phyloP scores from a whole-genome alignment of 1,139 yeast genomes.

The Yamadazyma epiphylla region DNA sequence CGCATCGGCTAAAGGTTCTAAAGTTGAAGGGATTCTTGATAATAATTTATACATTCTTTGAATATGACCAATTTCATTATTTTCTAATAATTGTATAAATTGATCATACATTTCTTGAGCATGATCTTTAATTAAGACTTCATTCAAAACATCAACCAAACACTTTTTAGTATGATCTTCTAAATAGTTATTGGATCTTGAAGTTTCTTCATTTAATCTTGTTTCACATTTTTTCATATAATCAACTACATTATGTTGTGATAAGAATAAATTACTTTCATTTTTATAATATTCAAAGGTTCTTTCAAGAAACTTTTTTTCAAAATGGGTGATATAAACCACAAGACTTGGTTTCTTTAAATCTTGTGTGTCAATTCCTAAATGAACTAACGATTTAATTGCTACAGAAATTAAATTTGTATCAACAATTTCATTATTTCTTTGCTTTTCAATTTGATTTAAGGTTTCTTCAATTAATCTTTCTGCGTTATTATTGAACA shows the following conservation, averaged over 20 bases:
- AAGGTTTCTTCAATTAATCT: slow-evolving; percentile 67
- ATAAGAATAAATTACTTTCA: slow-evolving; percentile 67
- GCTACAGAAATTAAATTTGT: slow-evolving; percentile 67
- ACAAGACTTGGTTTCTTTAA: slow-evolving; percentile 79
- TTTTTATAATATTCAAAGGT: slow-evolving; percentile 70
- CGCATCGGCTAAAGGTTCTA: slow-evolving; percentile 71
- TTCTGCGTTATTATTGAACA: slow-evolving; percentile 67
- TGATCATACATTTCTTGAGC: slow-evolving; percentile 75
- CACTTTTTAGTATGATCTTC: slow-evolving; percentile 85
- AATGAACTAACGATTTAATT: slow-evolving; percentile 75
- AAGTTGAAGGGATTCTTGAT: slow-evolving; percentile 68
- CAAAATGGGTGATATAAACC: slow-evolving; percentile 79
- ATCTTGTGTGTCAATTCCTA: slow-evolving; percentile 78
- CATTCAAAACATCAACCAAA: slow-evolving; percentile 70
- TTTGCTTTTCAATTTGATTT: slow-evolving; percentile 69
- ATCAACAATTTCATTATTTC: slow-evolving; percentile 76
- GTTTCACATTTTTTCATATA: slow-evolving; percentile 85
- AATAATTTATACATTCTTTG: slow-evolving; percentile 75
- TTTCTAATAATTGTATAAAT: slow-evolving; percentile 68
- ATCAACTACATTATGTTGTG: slow-evolving; percentile 79
- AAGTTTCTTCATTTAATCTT: slow-evolving; percentile 77
- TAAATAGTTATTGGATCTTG: slow-evolving; percentile 71
- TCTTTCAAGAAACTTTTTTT: slow-evolving; percentile 66
- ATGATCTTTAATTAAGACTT: slow-evolving; percentile 74
- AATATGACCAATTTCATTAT: slow-evolving; percentile 73